Base-by-base conservation (phyloP, 164 flowering plant genomes). In the Hamamelis virginiana region DNA sequence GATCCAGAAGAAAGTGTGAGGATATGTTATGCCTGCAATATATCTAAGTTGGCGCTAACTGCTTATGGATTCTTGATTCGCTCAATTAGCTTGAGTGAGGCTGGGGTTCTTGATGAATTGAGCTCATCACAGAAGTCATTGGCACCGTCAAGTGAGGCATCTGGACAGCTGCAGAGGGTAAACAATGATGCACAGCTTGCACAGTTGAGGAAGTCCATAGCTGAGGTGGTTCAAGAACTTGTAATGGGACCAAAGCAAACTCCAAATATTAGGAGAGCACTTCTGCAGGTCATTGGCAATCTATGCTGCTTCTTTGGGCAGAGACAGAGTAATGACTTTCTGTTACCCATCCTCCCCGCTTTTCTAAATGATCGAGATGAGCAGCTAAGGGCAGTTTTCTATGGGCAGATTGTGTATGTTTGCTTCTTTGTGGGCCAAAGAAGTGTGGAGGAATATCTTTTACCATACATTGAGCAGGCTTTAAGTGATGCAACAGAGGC, bases 171-270 rank as follows among this genome's bases (percentile, higher is more conserved):
- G 43, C 80, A 76, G 65, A 82, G 70, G 67, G 70, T 75, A 72
- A 84, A 79, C 62, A 71, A 74, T 64, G 87, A 85, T 81, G 74
- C 77, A 19, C 96, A 92, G 70, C 95, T 96, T 73, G 79, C 80
- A 22, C 89, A 87, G 43, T 76, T 96, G 74, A 90, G 98, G 78
- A 91, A 86, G 78, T 86, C 95, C 41, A 82, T 96, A 50, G 90
- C 94, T 50, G 98, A 91, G 72, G 92, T 93, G 67, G 86, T 96
- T 77, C 99, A 96, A 74, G 99, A 96, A 72, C 86, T 96, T 73
- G 98, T 96, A 33, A 96, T 96, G 98, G 97, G 99, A 48, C 90
- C 96, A 70, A 96, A 91, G 79, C 96, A 96, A 78, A 96, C 97
- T 25, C 97, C 97, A 65, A 89, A 85, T 75, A 91, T 96, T 68